These are phyloP conservation scores for Dactylis glomerata DNA, from an alignment of 176 grass and related monocot genomes.

Conservation along the genomic window DNA sequence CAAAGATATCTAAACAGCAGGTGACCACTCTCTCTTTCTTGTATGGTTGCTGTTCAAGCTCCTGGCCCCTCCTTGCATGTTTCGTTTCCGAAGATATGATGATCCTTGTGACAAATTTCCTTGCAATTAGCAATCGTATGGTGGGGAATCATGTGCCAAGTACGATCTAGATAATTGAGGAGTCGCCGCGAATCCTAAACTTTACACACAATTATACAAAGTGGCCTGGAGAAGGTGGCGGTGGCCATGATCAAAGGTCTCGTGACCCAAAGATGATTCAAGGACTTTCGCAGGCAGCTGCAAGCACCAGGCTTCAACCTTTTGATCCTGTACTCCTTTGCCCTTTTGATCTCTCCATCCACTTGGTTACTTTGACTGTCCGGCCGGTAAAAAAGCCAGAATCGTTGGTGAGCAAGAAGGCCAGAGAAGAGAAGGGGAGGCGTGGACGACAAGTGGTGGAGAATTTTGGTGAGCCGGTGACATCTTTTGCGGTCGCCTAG, in stretches of 20 bases:
- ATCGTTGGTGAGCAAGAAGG: neutral
- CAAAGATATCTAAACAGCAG: neutral
- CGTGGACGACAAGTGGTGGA: neutral
- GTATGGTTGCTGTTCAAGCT: neutral
- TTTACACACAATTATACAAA: neutral
- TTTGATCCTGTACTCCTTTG: neutral
- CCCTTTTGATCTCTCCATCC: neutral
- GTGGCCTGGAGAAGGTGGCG: neutral
- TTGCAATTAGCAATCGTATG: neutral
- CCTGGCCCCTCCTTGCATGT: neutral
- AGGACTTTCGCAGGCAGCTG: constrained; percentile 37
- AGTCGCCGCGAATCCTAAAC: neutral
- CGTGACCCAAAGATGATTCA: constrained; percentile 40
- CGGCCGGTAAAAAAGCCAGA: neutral
- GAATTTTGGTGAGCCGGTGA: no score
- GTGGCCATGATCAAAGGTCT: neutral
- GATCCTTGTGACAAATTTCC: neutral
- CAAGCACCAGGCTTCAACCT: neutral
- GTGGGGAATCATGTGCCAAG: neutral
- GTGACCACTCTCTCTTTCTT: neutral
- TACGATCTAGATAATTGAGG: neutral
- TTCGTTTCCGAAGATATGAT: neutral
- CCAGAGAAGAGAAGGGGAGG: neutral
- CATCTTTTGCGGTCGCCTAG: neutral
- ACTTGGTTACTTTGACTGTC: neutral